A percentile compares a stretch with the other conserved stretches of the same genome.
These are phyloP conservation scores for Dimocarpus longan DNA, from an alignment of 345 rosid species.

Conservation along the genomic window DNA sequence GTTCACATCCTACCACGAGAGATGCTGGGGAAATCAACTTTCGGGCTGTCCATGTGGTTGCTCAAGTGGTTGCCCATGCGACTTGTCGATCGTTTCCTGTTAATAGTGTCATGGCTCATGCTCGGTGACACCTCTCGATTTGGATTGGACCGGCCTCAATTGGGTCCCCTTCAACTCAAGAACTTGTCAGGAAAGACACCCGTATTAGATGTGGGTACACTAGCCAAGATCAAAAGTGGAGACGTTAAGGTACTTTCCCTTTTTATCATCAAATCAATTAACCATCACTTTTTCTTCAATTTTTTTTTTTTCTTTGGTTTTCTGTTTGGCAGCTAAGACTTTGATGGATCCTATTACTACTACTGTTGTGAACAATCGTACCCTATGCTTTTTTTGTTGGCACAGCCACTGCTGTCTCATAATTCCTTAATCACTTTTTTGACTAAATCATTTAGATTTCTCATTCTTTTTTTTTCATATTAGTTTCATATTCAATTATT, in stretches of 20 bases:
- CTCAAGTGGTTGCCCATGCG: slow-evolving; percentile 85
- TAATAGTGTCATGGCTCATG: slow-evolving; percentile 60
- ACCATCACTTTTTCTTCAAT: slow-evolving; percentile 15
- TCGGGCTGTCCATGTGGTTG: slow-evolving; percentile 92
- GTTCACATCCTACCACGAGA: slow-evolving; percentile 96
- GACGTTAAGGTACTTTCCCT: slow-evolving; percentile 63
- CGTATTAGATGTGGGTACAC: slow-evolving; percentile 86
- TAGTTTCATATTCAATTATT: background rate
- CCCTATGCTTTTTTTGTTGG: slow-evolving; percentile 20
- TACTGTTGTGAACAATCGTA: slow-evolving; percentile 18
- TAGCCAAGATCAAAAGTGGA: slow-evolving; percentile 85
- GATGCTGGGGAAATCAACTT: slow-evolving; percentile 92
- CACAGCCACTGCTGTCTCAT: slow-evolving; percentile 5
- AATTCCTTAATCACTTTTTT: slow-evolving; percentile 1
- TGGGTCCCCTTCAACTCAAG: slow-evolving; percentile 86
- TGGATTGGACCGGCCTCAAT: slow-evolving; percentile 76
- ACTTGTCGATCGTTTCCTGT: slow-evolving; percentile 74
- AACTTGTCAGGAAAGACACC: slow-evolving; percentile 84
- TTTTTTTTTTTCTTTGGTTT: background rate
- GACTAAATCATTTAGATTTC: background rate
- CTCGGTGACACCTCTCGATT: slow-evolving; percentile 71
- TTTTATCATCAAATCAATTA: slow-evolving; percentile 9
- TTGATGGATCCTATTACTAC: slow-evolving; percentile 30
- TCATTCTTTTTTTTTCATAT: background rate
- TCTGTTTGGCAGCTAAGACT: slow-evolving; percentile 27